Percentiles rank a stretch among this genome's conserved stretches.
Conservation (phyloP, 2,329 filamentous ascomycete genomes). For the Cladorrhinum sp. region DNA sequence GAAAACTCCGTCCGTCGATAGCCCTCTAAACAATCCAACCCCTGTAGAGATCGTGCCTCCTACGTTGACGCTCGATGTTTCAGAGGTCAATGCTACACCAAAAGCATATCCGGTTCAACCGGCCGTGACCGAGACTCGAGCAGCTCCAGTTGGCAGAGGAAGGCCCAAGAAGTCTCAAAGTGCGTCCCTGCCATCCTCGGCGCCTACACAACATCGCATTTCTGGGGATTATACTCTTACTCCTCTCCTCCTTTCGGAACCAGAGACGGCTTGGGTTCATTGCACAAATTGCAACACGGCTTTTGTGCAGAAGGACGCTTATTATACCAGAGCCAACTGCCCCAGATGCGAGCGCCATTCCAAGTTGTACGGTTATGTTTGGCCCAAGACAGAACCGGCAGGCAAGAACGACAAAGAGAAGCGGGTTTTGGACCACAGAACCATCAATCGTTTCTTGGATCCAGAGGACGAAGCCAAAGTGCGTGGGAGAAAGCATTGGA, state of each 20-base stretch:
- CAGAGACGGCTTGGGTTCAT: conserved; percentile 78
- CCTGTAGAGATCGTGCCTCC: not conserved
- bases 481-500: conserved; percentile 39
- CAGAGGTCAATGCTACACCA: not conserved
- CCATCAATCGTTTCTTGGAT: conserved; percentile 78
- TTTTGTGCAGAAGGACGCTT: conserved; percentile 87
- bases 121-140: not conserved
- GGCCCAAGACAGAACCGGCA: conserved; percentile 89
- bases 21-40: not conserved
- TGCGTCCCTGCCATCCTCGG: not conserved
- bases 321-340: conserved; percentile 80
- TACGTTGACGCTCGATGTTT: not conserved
- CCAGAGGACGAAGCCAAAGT: conserved; percentile 62
- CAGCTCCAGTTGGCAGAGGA: conserved; percentile 1
- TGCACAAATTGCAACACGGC: conserved; percentile 78
- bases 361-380: conserved; percentile 90
- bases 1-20: conserved; percentile 1
- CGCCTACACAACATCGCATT: conserved; percentile 42
- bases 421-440: conserved; percentile 78
- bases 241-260: conserved; percentile 68
- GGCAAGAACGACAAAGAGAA: conserved; percentile 70
- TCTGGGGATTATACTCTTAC: conserved; percentile 84
- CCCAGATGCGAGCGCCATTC: conserved; percentile 92
- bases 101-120: not conserved
- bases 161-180: conserved; percentile 1